phyloP scores from a whole-genome alignment of 306 rosid genomes.

The Rubus parviflorus region DNA sequence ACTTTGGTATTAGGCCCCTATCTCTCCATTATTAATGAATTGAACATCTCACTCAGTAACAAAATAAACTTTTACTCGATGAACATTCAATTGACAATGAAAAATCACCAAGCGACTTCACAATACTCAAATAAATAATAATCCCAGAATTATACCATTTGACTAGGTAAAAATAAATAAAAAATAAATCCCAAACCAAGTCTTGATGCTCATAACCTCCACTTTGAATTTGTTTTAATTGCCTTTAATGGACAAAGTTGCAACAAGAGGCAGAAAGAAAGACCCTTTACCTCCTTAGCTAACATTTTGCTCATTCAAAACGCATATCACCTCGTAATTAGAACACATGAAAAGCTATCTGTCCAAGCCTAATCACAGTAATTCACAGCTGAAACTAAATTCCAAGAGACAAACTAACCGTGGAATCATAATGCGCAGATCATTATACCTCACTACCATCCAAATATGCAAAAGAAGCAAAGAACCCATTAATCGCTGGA shows the following conservation, averaged over 20 bases:
- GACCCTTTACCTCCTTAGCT: background rate
- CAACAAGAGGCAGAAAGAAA: background rate
- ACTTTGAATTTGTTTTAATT: background rate
- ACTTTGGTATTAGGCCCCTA: background rate
- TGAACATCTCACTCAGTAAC: no score
- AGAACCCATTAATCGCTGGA: conserved; percentile 3
- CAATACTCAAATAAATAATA: no score
- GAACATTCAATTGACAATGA: no score
- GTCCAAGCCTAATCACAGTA: background rate
- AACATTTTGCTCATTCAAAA: conserved; percentile 1
- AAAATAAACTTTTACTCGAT: no score
- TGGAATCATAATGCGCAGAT: background rate
- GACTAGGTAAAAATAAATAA: no score
- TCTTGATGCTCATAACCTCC: background rate
- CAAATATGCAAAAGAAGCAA: background rate
- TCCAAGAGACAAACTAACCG: background rate
- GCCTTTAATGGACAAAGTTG: background rate
- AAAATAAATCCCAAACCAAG: background rate
- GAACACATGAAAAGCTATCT: background rate
- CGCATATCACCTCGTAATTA: background rate
- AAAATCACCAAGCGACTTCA: no score
- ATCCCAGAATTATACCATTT: background rate
- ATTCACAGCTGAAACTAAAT: background rate
- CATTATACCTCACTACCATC: conserved; percentile 3
- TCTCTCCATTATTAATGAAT: background rate